Conservation (phyloP, 768 basidiomycete species). For the Pholiota molesta region DNA sequence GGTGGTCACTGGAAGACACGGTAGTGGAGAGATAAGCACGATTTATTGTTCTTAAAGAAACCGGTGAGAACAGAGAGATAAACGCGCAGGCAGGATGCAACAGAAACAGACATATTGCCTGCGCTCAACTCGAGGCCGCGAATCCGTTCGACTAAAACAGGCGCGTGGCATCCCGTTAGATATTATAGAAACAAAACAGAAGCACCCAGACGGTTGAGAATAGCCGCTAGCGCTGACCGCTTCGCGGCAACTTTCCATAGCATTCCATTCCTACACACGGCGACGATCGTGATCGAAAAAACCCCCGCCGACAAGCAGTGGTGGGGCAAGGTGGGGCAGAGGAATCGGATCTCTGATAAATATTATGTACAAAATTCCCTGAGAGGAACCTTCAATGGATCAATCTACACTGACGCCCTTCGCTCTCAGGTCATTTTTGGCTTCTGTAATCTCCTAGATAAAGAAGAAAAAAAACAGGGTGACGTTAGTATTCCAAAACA, state of each 20-base stretch:
- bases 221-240: neutral
- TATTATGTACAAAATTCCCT: neutral
- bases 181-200: neutral
- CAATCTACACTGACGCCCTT: constrained; percentile 64
- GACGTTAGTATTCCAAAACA: too few relatives aligned
- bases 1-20: neutral
- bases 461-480: neutral
- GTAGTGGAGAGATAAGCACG: neutral
- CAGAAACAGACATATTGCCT: too few relatives aligned
- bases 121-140: too few relatives aligned
- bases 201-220: neutral
- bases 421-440: constrained; percentile 57
- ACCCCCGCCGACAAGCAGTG: neutral
- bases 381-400: constrained; percentile 5
- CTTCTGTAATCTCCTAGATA: constrained; percentile 57
- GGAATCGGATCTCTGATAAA: neutral
- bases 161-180: too few relatives aligned
- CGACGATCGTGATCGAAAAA: neutral
- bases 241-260: neutral
- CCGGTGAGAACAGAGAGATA: neutral
- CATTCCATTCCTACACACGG: neutral
- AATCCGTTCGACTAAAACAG: too few relatives aligned
- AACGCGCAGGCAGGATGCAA: neutral
- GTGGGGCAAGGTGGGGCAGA: neutral
- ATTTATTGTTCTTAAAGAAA: neutral